Percentiles rank a stretch among this genome's conserved stretches.
phyloP scores from a whole-genome alignment of 2,329 filamentous ascomycete genomes.

The Colletotrichum paranaense region DNA sequence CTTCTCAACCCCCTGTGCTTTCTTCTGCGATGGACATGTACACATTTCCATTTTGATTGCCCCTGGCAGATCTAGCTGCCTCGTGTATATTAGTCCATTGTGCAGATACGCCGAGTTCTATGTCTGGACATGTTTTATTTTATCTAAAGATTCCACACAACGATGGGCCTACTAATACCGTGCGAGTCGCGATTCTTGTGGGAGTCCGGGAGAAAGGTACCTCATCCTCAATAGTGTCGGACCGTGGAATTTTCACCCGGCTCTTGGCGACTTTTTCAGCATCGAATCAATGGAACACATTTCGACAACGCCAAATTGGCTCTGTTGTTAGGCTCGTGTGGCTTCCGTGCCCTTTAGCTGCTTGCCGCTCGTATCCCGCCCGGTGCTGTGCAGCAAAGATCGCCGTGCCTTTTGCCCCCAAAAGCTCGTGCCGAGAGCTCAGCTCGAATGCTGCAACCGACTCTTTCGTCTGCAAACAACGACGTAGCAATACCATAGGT shows the following conservation, averaged over 20 bases:
- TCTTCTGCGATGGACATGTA: not conserved
- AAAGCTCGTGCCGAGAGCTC: not conserved
- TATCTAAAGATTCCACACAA: not conserved
- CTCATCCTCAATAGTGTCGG: not conserved
- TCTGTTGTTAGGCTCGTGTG: not conserved
- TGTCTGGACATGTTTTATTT: not conserved
- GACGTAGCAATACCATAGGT: not conserved
- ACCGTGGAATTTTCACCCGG: not conserved
- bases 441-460: not conserved
- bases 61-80: conserved; percentile 26
- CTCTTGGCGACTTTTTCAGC: not conserved
- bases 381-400: conserved; percentile 12
- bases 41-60: not conserved
- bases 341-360: not conserved
- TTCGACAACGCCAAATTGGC: conserved; percentile 8
- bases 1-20: not conserved
- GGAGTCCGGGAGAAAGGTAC: not conserved
- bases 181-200: not conserved
- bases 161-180: not conserved
- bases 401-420: not conserved
- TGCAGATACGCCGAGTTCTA: not conserved
- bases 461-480: conserved; percentile 3
- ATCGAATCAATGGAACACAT: conserved; percentile 14
- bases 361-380: conserved; percentile 3
- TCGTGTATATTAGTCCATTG: conserved; percentile 14